These are phyloP conservation scores for Termitomyces sp. DNA, from an alignment of 768 basidiomycete genomes.

Conservation along the genomic window DNA sequence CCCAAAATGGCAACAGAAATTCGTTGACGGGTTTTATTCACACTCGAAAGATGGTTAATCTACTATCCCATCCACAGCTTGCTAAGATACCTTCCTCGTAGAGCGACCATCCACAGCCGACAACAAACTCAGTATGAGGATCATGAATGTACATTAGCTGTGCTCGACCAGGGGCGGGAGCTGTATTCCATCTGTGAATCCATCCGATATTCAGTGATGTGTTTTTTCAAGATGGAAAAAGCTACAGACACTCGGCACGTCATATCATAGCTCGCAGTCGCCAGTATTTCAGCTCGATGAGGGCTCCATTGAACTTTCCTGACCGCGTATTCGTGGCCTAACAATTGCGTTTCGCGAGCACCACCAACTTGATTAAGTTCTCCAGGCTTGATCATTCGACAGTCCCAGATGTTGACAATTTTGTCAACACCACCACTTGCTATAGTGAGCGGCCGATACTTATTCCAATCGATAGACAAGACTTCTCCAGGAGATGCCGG, in stretches of 20 bases:
- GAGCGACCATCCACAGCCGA: slow-evolving; percentile 89
- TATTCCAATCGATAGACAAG: slow-evolving; percentile 88
- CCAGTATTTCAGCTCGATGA: slow-evolving; percentile 66
- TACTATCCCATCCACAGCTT: slow-evolving; percentile 91
- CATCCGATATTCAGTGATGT: not conserved
- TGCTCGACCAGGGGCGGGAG: slow-evolving; percentile 41
- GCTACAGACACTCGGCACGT: slow-evolving; percentile 79
- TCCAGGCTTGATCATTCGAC: slow-evolving; percentile 71
- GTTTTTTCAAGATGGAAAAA: slow-evolving; percentile 1
- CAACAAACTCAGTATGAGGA: slow-evolving; percentile 92
- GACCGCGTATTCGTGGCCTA: slow-evolving; percentile 89
- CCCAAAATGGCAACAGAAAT: not conserved
- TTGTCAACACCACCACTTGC: slow-evolving; percentile 83
- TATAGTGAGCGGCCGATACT: slow-evolving; percentile 75
- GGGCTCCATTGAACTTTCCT: slow-evolving; percentile 89
- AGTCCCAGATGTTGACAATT: slow-evolving; percentile 76
- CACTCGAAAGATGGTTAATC: slow-evolving; percentile 71
- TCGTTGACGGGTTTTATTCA: slow-evolving; percentile 14
- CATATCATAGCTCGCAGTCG: slow-evolving; percentile 88
- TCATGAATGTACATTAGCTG: slow-evolving; percentile 73
- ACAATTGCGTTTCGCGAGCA: slow-evolving; percentile 61
- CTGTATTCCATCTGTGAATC: slow-evolving; percentile 67
- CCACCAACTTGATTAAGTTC: slow-evolving; percentile 63
- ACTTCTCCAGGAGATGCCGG: slow-evolving; percentile 79
- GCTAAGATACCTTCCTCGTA: slow-evolving; percentile 85